These are phyloP conservation scores for Helianthus annuus DNA, from an alignment of 129 eudicot species.

Conservation along the genomic window DNA sequence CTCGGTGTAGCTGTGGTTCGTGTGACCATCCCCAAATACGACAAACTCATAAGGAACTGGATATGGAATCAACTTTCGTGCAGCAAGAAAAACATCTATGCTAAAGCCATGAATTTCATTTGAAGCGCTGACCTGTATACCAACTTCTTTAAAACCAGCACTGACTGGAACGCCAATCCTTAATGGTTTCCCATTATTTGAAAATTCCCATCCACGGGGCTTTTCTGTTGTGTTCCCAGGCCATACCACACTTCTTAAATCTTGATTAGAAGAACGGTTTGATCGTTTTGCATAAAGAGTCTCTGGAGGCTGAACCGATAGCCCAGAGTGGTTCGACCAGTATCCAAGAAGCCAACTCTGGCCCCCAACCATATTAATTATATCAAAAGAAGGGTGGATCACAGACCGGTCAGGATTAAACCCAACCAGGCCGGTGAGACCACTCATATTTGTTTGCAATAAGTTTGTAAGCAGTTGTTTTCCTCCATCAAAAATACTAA, in stretches of 20 bases:
- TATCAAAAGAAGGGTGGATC: constrained; percentile 62
- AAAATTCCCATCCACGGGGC: constrained; percentile 97
- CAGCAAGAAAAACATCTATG: constrained; percentile 73
- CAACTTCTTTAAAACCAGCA: constrained; percentile 55
- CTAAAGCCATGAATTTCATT: constrained; percentile 51
- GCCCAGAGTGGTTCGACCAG: constrained; percentile 85
- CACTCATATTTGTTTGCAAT: constrained; percentile 55
- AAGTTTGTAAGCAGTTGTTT: constrained; percentile 41
- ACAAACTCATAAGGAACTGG: constrained; percentile 62
- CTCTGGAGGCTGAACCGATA: constrained; percentile 69
- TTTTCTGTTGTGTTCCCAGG: constrained; percentile 56
- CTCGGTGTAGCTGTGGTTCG: constrained; percentile 61
- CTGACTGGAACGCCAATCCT: constrained; percentile 68
- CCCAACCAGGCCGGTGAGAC: constrained; percentile 64
- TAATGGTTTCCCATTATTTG: constrained; percentile 58
- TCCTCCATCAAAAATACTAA: constrained; percentile 76
- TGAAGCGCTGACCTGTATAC: constrained; percentile 38
- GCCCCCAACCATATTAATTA: constrained; percentile 58
- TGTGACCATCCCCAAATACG: constrained; percentile 53
- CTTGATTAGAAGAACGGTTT: constrained; percentile 66
- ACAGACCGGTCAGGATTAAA: constrained; percentile 51
- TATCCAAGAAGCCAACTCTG: constrained; percentile 60
- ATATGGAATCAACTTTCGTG: constrained; percentile 54
- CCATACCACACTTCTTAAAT: constrained; percentile 57
- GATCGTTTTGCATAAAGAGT: constrained; percentile 49